Evolutionary conservation across 208 protist species (phyloP), one percentile per base, ranked within the genome.

Genomic region (Leishmania martiniquensis): DNA sequence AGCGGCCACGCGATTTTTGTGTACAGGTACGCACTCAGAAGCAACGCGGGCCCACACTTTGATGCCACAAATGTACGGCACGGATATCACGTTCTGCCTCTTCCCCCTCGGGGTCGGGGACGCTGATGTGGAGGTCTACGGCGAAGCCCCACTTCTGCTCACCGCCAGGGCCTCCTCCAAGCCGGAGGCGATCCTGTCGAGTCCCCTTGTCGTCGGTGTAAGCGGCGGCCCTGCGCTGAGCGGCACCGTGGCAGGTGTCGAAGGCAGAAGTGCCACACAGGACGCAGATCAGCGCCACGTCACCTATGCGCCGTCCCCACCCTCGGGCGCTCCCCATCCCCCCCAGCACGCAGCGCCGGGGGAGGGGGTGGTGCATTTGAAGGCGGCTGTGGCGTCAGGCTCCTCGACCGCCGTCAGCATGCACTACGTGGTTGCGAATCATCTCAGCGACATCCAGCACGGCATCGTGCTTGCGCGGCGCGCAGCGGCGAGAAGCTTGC

Each of bases 31-130:
- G 70, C 9, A 42, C 49, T 60, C 54, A 29, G 5, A 22, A 59
- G 32, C 9, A 39, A 29, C 20, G 4, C 63, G 1, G 13, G 4
- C 29, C 12, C 32, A 9, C 37, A 20, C 13, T n/a, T 17, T 51
- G 37, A 9, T 29, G 42, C 15, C 42, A 45, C 34, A 39, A n/a
- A 76, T 76, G 66, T 25, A 20, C 1, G 51, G 59, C 5, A 55
- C 39, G 52, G 72, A 57, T 32, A 25, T 76, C 66, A 22, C 67
- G 39, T 74, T 73, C 29, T 84, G 45, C 69, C 55, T 86, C 22
- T 84, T 84, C n/a, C 73, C 79, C n/a, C 52, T 72, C 59, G 68
- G 60, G 4, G 9, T 80, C 44, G 80, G 73, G 10, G 79, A 83
- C 32, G 51, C 76, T 1, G 75, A 80, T 54, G 70, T 77, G 25